Evolutionary conservation across 305 asterid species (phyloP), one percentile per base, ranked within the genome.

Genomic region (Ajuga reptans): DNA sequence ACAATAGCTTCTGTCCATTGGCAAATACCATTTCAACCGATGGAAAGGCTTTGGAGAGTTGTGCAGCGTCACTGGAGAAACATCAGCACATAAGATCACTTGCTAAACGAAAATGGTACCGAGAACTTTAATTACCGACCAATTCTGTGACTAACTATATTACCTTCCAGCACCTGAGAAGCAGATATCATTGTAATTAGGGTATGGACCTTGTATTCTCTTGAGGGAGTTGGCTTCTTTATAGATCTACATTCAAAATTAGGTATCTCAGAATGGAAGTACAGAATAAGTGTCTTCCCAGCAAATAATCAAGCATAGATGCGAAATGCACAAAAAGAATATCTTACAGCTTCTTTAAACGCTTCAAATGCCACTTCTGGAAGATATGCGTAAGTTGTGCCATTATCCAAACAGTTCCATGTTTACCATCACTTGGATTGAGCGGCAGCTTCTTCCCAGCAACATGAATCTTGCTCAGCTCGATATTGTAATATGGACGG

Each of bases 121-220:
- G 53, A 9, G 60, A 68, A 60, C 24, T 50, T 39, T 16, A 63
- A 69, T 17, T 55, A 14, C 34, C 69, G 14, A 68, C 60, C 45
- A 46, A 65, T 34, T 71, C 45, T 50, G 59, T 15, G 18, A 68
- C 34, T 51, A 55, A 62, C 43, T 33, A 64, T 45, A 78, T 62
- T 82, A 92, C 98, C 95, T 90, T 80, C 90, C 96, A 78, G 96
- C 96, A 78, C 97, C 95, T 62, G 99, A 86, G 81, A 93, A 93
- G 80, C 99, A 93, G 67, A 89, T 81, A 77, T 93, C 99, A 61
- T 84, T 83, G 80, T 82, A 88, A 81, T 77, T 86, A 72, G 96
- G 92, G 76, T 93, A 92, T 64, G 97, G 99, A 60, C 99, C 97
- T 45, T 77, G 87, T 70, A 88, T 83, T 78, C 73, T 87, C 75